Conservation (phyloP, 345 rosid genomes). For the Chamaenerion angustifolium region DNA sequence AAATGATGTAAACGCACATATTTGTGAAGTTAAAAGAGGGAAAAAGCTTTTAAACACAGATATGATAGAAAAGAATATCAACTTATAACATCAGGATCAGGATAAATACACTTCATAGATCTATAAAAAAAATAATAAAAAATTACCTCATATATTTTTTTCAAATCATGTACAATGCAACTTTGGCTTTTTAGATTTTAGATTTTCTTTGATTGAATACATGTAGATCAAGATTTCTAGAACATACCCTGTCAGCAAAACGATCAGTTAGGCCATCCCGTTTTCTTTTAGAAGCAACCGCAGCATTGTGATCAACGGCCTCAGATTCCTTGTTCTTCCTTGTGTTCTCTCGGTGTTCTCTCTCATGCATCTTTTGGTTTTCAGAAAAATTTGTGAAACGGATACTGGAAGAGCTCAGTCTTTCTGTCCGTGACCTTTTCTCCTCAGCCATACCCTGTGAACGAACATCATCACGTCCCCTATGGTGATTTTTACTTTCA, state of each 20-base stretch:
- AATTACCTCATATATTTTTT: not conserved
- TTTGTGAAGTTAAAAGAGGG: too few species aligned
- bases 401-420: slow-evolving; percentile 34
- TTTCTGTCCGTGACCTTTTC: slow-evolving; percentile 62
- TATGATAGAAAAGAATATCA: not conserved
- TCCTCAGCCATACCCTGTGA: slow-evolving; percentile 45
- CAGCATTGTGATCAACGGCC: slow-evolving; percentile 33
- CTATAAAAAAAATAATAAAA: too few species aligned
- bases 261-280: slow-evolving; percentile 57
- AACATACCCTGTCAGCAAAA: slow-evolving; percentile 59
- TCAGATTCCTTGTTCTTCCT: slow-evolving; percentile 63
- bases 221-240: slow-evolving; percentile 6
- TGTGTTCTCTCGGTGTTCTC: slow-evolving; percentile 49
- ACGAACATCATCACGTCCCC: slow-evolving; percentile 53
- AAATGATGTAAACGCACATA: too few species aligned
- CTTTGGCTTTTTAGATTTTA: slow-evolving; percentile 9
- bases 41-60: too few species aligned
- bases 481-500: slow-evolving; percentile 39
- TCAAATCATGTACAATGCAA: slow-evolving; percentile 1
- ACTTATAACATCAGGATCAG: not conserved
- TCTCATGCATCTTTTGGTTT: slow-evolving; percentile 42
- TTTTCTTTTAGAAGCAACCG: slow-evolving; percentile 37
- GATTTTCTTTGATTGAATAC: too few species aligned
- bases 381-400: too few species aligned
- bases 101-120: not conserved